These are phyloP conservation scores for Phialemonium atrogriseum DNA, from an alignment of 2,329 filamentous ascomycete species.

Conservation along the genomic window DNA sequence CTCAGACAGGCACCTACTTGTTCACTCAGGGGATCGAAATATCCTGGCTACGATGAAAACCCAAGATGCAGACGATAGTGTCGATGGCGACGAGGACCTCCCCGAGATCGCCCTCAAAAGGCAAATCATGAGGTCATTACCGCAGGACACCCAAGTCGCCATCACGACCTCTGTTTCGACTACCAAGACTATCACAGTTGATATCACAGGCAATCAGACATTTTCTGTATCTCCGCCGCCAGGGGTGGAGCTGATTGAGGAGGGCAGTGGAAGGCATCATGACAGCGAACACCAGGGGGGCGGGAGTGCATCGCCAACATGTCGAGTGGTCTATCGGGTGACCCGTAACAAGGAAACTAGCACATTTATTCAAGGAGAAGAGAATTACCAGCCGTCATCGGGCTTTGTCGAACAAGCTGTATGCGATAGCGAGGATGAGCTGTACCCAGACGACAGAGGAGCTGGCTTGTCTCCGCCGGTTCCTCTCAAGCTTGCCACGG, in stretches of 20 bases:
- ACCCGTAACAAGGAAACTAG: constrained; percentile 41
- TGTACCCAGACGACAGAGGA: not conserved
- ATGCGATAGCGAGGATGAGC: constrained; percentile 1
- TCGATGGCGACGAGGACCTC: constrained; percentile 30
- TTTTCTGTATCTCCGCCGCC: constrained; percentile 46
- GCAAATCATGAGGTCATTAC: constrained; percentile 46
- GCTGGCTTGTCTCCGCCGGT: constrained; percentile 14
- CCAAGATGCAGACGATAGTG: constrained; percentile 18
- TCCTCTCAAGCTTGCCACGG: constrained; percentile 15
- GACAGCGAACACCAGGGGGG: constrained; percentile 8
- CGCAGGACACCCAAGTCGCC: constrained; percentile 48
- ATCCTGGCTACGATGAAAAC: constrained; percentile 28
- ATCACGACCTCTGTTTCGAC: constrained; percentile 52
- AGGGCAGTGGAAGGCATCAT: constrained; percentile 20
- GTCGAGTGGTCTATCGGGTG: constrained; percentile 52
- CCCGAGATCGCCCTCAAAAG: constrained; percentile 40
- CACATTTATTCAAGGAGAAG: constrained; percentile 16
- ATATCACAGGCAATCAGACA: constrained; percentile 45
- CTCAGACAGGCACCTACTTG: too few species aligned
- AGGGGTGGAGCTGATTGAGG: constrained; percentile 51
- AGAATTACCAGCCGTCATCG: not conserved
- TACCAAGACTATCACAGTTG: constrained; percentile 56
- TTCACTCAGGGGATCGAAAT: constrained; percentile 7
- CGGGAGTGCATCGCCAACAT: constrained; percentile 19
- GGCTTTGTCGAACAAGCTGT: constrained; percentile 8